Evolutionary conservation across 202 grass and related monocot species (phyloP), one percentile per base, ranked within the genome.

Genomic region (Carex arenaria): DNA sequence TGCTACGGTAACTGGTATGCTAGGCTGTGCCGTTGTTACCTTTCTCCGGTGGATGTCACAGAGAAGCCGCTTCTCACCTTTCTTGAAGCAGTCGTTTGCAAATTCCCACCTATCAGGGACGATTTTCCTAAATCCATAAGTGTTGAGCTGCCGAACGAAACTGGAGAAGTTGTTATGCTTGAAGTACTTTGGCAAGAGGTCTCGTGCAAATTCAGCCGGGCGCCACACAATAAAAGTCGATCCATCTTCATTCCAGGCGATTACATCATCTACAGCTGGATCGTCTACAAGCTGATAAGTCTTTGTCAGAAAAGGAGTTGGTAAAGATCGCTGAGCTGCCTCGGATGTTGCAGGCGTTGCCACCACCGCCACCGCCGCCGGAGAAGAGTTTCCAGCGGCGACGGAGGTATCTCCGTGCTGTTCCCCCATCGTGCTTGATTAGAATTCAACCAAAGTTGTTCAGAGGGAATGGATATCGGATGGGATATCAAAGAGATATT

Each of bases 91-190:
- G 45, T 98, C 92, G 86, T 98, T 98, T 14, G 95, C 87, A 69
- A 98, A 98, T 88, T 98, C 95, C 95, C 95, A 98, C 36, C 90
- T 74, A 83, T 98, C 95, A 52, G 90, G 90, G 12, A 93, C 87
- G 22, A 94, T 86, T 85, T 98, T 98, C 78, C 92, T 81, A 71
- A 98, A 98, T 82, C 95, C 95, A 49, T 97, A 97, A 80, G 92
- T 97, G 82, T 97, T 97, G 79, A 97, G 92, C 77, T 97, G 95
- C 3, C 95, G 90, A 20, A 97, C 92, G 80, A 97, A 97, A 84
- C 92, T 94, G 87, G 95, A 97, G 90, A 97, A 97, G 60, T 97
- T 97, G 52, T 94, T 97, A 85, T 97, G 94, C 92, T 97, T 97
- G 92, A 97, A 97, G 82, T 91, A 94, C 61, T 91, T 94, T 0